A percentile compares a stretch with the other conserved stretches of the same genome.
These are phyloP conservation scores for Xylaria sp. DNA, from an alignment of 2,329 filamentous ascomycete genomes.

Conservation along the genomic window DNA sequence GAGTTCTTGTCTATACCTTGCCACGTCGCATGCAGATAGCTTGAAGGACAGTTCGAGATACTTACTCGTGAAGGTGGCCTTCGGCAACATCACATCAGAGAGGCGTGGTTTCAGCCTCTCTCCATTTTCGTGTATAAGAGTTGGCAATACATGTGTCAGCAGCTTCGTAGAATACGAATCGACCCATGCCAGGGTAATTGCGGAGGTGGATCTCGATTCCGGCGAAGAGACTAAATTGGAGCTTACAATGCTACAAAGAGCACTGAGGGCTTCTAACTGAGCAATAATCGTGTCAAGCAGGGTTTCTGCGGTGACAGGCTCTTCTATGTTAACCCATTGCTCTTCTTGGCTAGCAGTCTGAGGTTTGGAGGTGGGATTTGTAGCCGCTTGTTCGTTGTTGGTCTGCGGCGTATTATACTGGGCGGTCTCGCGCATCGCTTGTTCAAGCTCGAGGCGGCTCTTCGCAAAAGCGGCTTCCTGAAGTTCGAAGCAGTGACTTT, in stretches of 20 bases:
- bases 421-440: slow-evolving; percentile 31
- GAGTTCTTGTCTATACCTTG: slow-evolving; percentile 37
- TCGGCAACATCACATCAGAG: slow-evolving; percentile 36
- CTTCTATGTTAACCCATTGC: slow-evolving; percentile 70
- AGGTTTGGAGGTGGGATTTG: slow-evolving; percentile 39
- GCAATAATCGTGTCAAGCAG: slow-evolving; percentile 72
- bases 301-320: slow-evolving; percentile 67
- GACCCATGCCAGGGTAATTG: slow-evolving; percentile 56
- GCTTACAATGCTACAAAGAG: slow-evolving; percentile 54
- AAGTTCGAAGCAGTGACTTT: slow-evolving; percentile 52
- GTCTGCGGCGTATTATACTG: slow-evolving; percentile 35
- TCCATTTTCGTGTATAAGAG: slow-evolving; percentile 15
- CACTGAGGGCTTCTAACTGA: slow-evolving; percentile 61
- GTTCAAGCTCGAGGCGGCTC: slow-evolving; percentile 37
- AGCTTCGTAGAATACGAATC: slow-evolving; percentile 61
- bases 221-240: slow-evolving; percentile 32
- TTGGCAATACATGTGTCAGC: slow-evolving; percentile 36
- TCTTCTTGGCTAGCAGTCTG: slow-evolving; percentile 47
- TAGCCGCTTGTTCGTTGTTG: not conserved
- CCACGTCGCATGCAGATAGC: slow-evolving; percentile 32
- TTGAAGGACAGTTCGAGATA: slow-evolving; percentile 38
- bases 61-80: slow-evolving; percentile 34
- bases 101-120: slow-evolving; percentile 11
- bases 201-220: not conserved
- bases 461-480: slow-evolving; percentile 49